These are phyloP conservation scores for Salvia rosmarinus DNA, from an alignment of 257 asterid genomes.

Conservation along the genomic window DNA sequence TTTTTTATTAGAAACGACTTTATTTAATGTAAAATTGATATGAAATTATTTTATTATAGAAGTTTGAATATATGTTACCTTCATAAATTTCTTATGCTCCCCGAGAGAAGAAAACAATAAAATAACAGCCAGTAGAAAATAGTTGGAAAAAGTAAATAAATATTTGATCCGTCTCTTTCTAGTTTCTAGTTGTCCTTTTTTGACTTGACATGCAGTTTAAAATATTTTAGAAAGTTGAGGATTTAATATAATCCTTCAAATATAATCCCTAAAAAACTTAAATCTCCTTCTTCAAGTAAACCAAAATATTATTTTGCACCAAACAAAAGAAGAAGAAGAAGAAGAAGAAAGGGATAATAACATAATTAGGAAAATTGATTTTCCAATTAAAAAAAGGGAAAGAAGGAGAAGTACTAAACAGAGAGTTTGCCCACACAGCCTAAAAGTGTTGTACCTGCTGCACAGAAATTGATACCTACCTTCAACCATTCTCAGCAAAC, in stretches of 20 bases:
- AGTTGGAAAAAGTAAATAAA: neutral
- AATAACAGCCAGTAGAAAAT: neutral
- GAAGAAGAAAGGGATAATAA: too few relatives aligned
- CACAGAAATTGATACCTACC: constrained; percentile 62
- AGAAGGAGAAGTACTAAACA: too few relatives aligned
- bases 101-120: neutral
- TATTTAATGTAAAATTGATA: too few relatives aligned
- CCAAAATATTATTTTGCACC: neutral
- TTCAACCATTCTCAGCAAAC: constrained; percentile 87
- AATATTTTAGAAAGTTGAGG: neutral
- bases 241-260: neutral
- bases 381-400: neutral
- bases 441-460: constrained; percentile 32
- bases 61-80: neutral
- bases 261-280: neutral
- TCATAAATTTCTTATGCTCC: neutral
- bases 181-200: constrained; percentile 15
- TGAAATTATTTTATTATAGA: too few relatives aligned
- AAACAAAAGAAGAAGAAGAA: neutral
- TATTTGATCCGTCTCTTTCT: constrained; percentile 21
- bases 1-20: neutral
- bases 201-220: neutral
- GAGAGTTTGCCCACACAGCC: neutral
- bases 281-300: neutral
- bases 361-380: neutral